Conservation (phyloP, 257 asterid genomes). For the Jasminum sambac region DNA sequence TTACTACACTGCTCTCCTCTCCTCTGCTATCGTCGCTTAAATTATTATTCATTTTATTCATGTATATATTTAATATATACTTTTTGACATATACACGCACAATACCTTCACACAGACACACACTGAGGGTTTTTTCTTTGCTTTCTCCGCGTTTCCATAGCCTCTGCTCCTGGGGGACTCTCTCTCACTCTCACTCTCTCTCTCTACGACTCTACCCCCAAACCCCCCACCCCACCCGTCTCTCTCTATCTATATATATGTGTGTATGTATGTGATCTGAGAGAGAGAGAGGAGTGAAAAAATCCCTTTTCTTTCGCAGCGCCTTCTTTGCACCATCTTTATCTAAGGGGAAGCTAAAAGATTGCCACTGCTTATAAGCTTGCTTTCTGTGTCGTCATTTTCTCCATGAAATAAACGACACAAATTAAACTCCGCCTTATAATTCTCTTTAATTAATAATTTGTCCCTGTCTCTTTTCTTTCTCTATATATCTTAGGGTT, state of each 20-base stretch:
- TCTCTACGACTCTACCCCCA: too few relatives aligned
- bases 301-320: conserved; percentile 59
- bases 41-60: too few relatives aligned
- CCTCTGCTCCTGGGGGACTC: conserved; percentile 87
- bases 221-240: too few relatives aligned
- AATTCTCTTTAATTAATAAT: background rate
- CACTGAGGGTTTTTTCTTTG: conserved; percentile 1
- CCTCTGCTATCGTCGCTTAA: too few relatives aligned
- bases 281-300: too few relatives aligned
- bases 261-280: conserved; percentile 29
- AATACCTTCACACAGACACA: background rate
- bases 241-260: conserved; percentile 11
- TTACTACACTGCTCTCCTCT: background rate
- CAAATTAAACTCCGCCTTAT: conserved; percentile 10
- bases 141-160: conserved; percentile 83
- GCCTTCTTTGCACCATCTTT: conserved; percentile 73
- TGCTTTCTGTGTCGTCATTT: conserved; percentile 56
- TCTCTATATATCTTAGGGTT: too few relatives aligned
- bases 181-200: conserved; percentile 25
- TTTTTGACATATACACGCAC: conserved; percentile 22
- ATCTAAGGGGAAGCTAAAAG: conserved; percentile 46
- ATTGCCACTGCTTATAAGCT: conserved; percentile 33
- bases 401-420: conserved; percentile 11
- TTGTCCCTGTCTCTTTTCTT: background rate
- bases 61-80: too few relatives aligned